Percentiles rank a stretch among this genome's conserved stretches.
Evolutionary conservation across 192 early-diverging fungal genomes (phyloP).

Genomic region (Backusella liffmaniae): DNA sequence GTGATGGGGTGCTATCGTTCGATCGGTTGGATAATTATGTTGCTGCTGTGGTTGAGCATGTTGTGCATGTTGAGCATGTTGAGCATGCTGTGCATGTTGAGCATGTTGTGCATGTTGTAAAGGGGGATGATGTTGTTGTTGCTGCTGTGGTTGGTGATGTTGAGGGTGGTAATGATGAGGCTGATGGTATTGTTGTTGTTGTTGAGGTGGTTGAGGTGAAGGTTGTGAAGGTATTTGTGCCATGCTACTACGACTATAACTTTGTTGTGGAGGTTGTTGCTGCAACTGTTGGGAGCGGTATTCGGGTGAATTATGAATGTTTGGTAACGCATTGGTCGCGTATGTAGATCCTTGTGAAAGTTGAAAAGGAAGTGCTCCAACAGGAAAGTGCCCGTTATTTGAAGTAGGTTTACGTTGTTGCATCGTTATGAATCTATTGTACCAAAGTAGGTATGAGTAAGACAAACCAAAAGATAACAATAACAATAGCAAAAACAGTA

Average conservation of each 20-base stretch:
- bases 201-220: background rate
- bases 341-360: background rate
- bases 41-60: background rate
- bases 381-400: background rate
- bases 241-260: background rate
- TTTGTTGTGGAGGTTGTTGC: background rate
- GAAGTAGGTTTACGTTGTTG: background rate
- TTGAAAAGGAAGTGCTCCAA: background rate
- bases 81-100: background rate
- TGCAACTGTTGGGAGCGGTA: background rate
- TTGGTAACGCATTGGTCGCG: conserved; percentile 2
- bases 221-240: background rate
- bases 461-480: background rate
- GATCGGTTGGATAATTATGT: background rate
- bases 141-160: background rate
- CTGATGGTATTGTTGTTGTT: conserved; percentile 4
- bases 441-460: background rate
- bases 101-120: background rate
- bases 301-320: conserved; percentile 10
- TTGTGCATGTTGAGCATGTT: background rate
- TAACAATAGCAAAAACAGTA: background rate
- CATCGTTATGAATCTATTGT: conserved; percentile 1
- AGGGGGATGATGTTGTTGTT: background rate
- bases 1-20: background rate
- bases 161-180: background rate